Base-by-base conservation (phyloP, 371 early-diverging fungal species). In the Lichtheimia ornata region DNA sequence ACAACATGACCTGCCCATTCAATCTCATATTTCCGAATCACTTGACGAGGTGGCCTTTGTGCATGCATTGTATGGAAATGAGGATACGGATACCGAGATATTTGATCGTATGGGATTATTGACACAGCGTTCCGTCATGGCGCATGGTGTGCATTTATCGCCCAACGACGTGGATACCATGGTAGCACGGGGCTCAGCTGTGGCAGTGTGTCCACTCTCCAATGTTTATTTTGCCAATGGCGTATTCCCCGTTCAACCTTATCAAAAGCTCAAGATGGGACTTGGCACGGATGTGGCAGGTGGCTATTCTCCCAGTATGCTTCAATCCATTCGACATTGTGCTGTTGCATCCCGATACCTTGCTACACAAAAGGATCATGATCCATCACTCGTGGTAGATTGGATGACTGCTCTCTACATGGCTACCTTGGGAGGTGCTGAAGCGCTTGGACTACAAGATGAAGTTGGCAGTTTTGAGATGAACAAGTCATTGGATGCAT, bases 281-380 rank as follows among this genome's bases (percentile, higher is more conserved):
- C 69, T 90, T 56, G 91, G 91, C 42, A 90, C 88, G 11, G 91
- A 90, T 61, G 85, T 87, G 7, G 75, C 86, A 27, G 91, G 88
- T 44, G 91, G 91, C 15, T 87, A 82, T 66, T 56, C 74, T 13
- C 84, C 86, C 5, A 77, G 76, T 17, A 81, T 90, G 51, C 60
- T 88, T 13, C 84, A 84, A 51, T 79, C 88, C 15, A 86, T 89
- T 74, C 79, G 88, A 14, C 62, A 62, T 22, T 28, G 22, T 47
- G 47, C 47, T 15, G 47, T 47, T 30, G 6, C 30, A 30, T 30
- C 30, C 3, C 4, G 30, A 30, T 30, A 30, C 7, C 30, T 30
- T 30, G 30, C 30, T 30, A 30, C 30, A 30, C 30, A 30, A 30
- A 30, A 30, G 7, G 7, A 30, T 30, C 30, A 30, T 30, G 30